Conservation (phyloP, 1,284 basidiomycete species). For the Malassezia globosa region DNA sequence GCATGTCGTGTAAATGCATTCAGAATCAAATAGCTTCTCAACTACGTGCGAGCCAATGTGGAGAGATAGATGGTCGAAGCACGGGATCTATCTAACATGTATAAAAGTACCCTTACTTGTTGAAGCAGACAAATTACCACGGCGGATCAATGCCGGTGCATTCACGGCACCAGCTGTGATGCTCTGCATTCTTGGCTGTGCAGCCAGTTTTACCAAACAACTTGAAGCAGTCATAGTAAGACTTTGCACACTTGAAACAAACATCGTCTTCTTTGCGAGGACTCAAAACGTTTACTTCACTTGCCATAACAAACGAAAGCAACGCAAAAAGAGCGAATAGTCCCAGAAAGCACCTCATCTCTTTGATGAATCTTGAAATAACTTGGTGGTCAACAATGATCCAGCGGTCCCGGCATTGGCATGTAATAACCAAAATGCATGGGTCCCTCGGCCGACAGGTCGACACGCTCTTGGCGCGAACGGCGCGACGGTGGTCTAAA, state of each 20-base stretch:
- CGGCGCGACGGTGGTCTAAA: too few species aligned
- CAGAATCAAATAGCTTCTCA: too few species aligned
- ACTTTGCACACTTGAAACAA: constrained; percentile 10
- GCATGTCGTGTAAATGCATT: too few species aligned
- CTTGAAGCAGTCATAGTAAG: constrained; percentile 16
- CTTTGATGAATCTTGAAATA: too few species aligned
- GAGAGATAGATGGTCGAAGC: too few species aligned
- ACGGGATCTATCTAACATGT: background rate
- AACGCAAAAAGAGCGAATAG: constrained; percentile 2
- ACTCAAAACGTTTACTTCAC: background rate
- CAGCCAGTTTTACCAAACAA: constrained; percentile 9
- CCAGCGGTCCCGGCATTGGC: too few species aligned
- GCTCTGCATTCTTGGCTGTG: constrained; percentile 14
- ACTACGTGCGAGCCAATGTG: too few species aligned
- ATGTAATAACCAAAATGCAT: too few species aligned
- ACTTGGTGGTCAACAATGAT: too few species aligned
- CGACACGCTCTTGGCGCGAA: too few species aligned
- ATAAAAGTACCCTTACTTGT: background rate
- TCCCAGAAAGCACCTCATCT: background rate
- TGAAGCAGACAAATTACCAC: constrained; percentile 1
- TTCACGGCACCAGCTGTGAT: constrained; percentile 15
- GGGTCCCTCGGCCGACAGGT: too few species aligned
- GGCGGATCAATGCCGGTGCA: constrained; percentile 11
- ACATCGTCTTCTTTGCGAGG: background rate
- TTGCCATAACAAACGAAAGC: background rate